phyloP scores from a whole-genome alignment of 257 asterid species.

The Penstemon newberryi region DNA sequence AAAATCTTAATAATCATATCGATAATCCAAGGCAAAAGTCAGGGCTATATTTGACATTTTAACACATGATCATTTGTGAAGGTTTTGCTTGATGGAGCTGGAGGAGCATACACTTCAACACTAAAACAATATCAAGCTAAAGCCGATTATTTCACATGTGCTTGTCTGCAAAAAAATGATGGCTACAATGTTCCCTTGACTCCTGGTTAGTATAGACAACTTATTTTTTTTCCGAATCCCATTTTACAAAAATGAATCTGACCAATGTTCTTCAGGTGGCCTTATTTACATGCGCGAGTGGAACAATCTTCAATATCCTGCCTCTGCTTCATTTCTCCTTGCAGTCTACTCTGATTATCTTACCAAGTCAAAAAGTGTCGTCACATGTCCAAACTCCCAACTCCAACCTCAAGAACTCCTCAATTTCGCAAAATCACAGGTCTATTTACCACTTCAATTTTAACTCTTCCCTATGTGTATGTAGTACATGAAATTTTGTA shows the following conservation, averaged over 20 bases:
- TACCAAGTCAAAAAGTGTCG: conserved; percentile 38
- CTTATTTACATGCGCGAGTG: conserved; percentile 60
- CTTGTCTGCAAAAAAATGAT: conserved; percentile 70
- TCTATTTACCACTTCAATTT: neutral
- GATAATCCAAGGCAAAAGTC: neutral
- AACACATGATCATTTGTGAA: conserved; percentile 10
- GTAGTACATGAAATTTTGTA: neutral
- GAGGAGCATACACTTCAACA: conserved; percentile 56
- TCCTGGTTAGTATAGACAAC: conserved; percentile 50
- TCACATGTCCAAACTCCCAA: conserved; percentile 63
- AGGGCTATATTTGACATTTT: neutral
- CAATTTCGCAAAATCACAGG: conserved; percentile 77
- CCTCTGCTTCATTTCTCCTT: conserved; percentile 78
- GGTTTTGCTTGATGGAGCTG: conserved; percentile 67
- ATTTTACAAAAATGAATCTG: no score
- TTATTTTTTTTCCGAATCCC: no score
- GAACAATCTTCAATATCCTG: conserved; percentile 82
- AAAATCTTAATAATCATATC: neutral
- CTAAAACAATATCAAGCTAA: conserved; percentile 69
- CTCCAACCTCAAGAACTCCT: conserved; percentile 65
- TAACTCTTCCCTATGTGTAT: neutral
- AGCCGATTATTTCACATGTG: conserved; percentile 78
- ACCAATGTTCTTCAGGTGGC: conserved; percentile 50
- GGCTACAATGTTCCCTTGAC: conserved; percentile 67
- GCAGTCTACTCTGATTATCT: conserved; percentile 83